phyloP scores from a whole-genome alignment of 1,139 yeast species.

The Sugiyamaella pinicola region DNA sequence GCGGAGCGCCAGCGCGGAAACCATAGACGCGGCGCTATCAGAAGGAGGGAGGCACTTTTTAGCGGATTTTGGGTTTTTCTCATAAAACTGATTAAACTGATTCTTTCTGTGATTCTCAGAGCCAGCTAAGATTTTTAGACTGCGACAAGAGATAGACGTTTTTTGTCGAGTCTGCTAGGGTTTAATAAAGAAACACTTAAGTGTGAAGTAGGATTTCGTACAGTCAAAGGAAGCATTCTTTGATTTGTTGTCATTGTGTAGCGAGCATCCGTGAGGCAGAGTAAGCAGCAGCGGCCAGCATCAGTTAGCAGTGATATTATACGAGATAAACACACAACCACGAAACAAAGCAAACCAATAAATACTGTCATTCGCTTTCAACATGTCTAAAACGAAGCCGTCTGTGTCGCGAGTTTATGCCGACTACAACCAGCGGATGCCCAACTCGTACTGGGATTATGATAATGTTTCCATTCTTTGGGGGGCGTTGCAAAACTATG shows the following conservation, averaged over 20 bases:
- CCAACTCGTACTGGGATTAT: constrained; percentile 93
- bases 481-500: constrained; percentile 78
- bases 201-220: background rate
- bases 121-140: background rate
- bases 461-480: constrained; percentile 54
- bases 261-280: background rate
- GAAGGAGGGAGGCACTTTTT: background rate
- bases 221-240: background rate
- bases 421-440: constrained; percentile 76
- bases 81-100: background rate
- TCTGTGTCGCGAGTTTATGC: constrained; percentile 89
- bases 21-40: constrained; percentile 3
- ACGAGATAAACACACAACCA: background rate
- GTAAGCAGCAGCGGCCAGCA: background rate
- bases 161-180: background rate
- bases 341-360: background rate
- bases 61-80: constrained; percentile 8
- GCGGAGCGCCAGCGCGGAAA: background rate
- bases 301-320: background rate
- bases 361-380: background rate
- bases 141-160: background rate
- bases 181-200: background rate
- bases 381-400: constrained; percentile 29
- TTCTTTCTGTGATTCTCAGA: background rate
- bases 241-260: background rate